phyloP scores from a whole-genome alignment of 2,329 filamentous ascomycete species.

The Lasiodiplodia sp. region DNA sequence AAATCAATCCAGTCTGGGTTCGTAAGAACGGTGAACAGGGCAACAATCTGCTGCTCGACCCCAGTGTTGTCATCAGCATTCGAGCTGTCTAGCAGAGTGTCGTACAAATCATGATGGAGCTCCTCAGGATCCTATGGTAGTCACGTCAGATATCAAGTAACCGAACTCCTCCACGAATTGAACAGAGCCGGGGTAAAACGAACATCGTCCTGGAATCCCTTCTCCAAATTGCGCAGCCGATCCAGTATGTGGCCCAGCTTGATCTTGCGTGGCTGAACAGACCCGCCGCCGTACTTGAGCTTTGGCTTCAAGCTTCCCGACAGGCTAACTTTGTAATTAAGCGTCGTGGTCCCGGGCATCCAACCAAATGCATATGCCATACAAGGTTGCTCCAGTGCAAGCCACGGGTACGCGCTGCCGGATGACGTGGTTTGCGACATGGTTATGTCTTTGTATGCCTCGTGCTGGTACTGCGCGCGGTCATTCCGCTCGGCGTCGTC shows the following conservation, averaged over 20 bases:
- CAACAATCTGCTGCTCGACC: constrained; percentile 75
- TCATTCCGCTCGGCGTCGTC: constrained; percentile 49
- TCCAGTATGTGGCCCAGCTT: constrained; percentile 59
- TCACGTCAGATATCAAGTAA: constrained; percentile 35
- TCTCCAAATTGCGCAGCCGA: constrained; percentile 51
- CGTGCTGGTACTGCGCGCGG: constrained; percentile 44
- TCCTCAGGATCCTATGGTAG: constrained; percentile 50
- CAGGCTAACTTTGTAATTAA: constrained; percentile 72
- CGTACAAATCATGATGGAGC: constrained; percentile 68
- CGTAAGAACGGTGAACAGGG: constrained; percentile 73
- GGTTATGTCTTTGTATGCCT: constrained; percentile 47
- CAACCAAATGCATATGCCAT: constrained; percentile 72
- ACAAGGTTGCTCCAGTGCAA: constrained; percentile 77
- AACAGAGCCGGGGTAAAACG: constrained; percentile 36
- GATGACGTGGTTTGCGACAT: constrained; percentile 45
- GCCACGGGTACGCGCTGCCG: constrained; percentile 64
- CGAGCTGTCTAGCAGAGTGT: constrained; percentile 71
- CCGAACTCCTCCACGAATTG: background rate
- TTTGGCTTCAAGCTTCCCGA: constrained; percentile 64
- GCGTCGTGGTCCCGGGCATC: constrained; percentile 72
- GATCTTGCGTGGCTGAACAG: constrained; percentile 67
- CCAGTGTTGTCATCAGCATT: constrained; percentile 65
- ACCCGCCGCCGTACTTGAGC: constrained; percentile 63
- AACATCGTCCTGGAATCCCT: constrained; percentile 51
- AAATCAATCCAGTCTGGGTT: constrained; percentile 78